These are phyloP conservation scores for Halophytophthora polymorphica DNA, from an alignment of 352 stramenopile genomes.

Conservation along the genomic window DNA sequence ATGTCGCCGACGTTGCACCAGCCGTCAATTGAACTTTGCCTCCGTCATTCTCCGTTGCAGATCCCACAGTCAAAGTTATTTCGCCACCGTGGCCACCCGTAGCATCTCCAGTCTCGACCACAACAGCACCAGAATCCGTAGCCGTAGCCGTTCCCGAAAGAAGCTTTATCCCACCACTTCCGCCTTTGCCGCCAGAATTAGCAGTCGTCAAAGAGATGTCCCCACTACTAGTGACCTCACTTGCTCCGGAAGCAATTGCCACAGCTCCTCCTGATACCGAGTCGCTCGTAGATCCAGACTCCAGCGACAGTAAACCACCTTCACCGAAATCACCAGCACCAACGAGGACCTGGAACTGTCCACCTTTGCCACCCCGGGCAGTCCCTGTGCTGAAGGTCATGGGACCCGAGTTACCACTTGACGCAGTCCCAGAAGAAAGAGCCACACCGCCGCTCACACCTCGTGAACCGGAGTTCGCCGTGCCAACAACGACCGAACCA, in stretches of 20 bases:
- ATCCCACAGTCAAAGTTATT: conserved; percentile 47
- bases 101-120: conserved; percentile 51
- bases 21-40: conserved; percentile 69
- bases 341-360: conserved; percentile 47
- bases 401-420: conserved; percentile 51
- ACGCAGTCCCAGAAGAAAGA: conserved; percentile 38
- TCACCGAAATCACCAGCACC: conserved; percentile 76
- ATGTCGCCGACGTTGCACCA: conserved; percentile 44
- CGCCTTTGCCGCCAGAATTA: conserved; percentile 52
- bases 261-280: conserved; percentile 65
- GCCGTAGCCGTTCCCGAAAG: conserved; percentile 54
- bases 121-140: conserved; percentile 49
- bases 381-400: conserved; percentile 53
- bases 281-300: conserved; percentile 68
- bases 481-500: conserved; percentile 46
- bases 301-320: conserved; percentile 73
- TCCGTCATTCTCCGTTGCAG: conserved; percentile 49
- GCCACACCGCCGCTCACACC: conserved; percentile 49
- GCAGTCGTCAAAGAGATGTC: conserved; percentile 60
- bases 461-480: conserved; percentile 39
- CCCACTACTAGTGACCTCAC: conserved; percentile 61
- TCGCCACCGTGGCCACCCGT: conserved; percentile 62
- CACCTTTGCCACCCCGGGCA: conserved; percentile 46
- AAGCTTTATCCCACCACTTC: conserved; percentile 56
- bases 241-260: conserved; percentile 51